Evolutionary conservation across 208 protist genomes (phyloP).

Genomic region (Leishmania braziliensis): DNA sequence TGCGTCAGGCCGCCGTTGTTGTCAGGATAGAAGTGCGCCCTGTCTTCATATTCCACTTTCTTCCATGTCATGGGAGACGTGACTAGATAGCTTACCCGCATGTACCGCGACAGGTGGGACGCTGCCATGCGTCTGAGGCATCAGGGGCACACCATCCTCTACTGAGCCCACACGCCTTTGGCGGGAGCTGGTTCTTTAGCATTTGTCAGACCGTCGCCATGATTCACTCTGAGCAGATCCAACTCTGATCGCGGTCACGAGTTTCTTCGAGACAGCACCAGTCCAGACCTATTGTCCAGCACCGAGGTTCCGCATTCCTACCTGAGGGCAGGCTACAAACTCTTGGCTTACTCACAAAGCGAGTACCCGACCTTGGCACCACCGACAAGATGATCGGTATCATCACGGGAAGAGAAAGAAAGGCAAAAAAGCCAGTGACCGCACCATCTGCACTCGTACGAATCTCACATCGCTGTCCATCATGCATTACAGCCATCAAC

Average conservation of each 20-base stretch:
- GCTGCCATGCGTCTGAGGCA: neutral
- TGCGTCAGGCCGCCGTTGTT: no score
- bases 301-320: neutral
- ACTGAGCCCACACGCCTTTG: neutral
- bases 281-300: neutral
- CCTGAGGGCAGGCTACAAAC: neutral
- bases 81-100: no score
- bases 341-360: neutral
- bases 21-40: no score
- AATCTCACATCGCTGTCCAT: neutral
- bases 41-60: no score
- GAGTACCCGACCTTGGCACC: neutral
- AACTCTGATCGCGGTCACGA: neutral
- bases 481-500: neutral
- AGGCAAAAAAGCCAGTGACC: neutral
- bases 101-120: neutral
- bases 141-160: neutral
- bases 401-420: conserved; percentile 7
- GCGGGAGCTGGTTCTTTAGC: neutral
- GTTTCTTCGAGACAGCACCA: neutral
- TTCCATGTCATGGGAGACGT: neutral
- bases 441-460: neutral
- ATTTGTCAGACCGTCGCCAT: neutral
- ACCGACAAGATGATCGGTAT: neutral
- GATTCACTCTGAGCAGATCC: neutral